Conservation (phyloP, 495 filamentous ascomycete genomes). For the Penicillium canariense region DNA sequence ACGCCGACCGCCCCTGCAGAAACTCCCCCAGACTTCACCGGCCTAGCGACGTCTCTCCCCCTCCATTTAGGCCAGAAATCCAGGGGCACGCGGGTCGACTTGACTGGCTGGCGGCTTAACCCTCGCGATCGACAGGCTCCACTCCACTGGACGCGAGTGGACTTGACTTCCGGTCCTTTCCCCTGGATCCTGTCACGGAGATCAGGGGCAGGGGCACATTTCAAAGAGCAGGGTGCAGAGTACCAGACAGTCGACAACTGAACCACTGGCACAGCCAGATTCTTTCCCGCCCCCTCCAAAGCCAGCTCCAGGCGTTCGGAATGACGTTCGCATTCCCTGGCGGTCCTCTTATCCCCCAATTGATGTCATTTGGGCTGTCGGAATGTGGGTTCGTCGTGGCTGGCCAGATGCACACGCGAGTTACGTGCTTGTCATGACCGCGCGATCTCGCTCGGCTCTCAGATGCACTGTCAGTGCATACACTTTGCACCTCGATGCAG, state of each 20-base stretch:
- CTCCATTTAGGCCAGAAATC: conserved; percentile 6
- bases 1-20: conserved; percentile 1
- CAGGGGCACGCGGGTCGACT: conserved; percentile 8
- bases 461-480: background rate
- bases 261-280: background rate
- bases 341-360: conserved; percentile 4
- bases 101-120: background rate
- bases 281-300: background rate
- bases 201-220: background rate
- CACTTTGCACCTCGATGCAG: background rate
- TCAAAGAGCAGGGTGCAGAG: too few species aligned
- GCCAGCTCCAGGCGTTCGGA: conserved; percentile 12
- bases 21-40: conserved; percentile 10
- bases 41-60: background rate
- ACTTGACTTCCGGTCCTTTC: background rate
- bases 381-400: conserved; percentile 15
- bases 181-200: background rate
- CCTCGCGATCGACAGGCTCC: conserved; percentile 19
- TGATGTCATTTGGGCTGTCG: conserved; percentile 18
- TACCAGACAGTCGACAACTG: background rate
- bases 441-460: conserved; percentile 23
- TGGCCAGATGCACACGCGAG: conserved; percentile 8
- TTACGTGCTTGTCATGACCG: background rate
- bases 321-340: conserved; percentile 21
- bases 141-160: background rate